Evolutionary conservation across 192 early-diverging fungal genomes (phyloP), one percentile per base, ranked within the genome.

Genomic region (Entomortierella parvispora): DNA sequence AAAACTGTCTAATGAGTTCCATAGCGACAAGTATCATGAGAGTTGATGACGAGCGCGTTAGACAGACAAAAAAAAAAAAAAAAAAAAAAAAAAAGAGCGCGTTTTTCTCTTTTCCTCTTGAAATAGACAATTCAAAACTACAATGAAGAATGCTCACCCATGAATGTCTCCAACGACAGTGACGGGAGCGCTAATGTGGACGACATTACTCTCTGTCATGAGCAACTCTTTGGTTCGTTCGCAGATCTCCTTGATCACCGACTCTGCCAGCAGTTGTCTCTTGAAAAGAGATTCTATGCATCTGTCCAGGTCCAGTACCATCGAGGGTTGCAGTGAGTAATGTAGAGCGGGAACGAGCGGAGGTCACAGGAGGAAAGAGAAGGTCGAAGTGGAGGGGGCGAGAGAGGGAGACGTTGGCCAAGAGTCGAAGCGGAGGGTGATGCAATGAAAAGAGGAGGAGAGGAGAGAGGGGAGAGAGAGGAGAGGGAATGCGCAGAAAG

Each of bases 151-250:
- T n/a, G n/a, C 71, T 70, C 88, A 93, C 86, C 94, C 94, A 75
- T 94, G 93, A 55, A 96, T 93, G 65, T 95, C 95, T 26, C 94
- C 94, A n/a, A 96, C 90, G 2, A 98, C 90, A 0, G 95, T 97
- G 32, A 94, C 92, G 31, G 97, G 97, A 12, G 96, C 91, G 22
- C 82, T 81, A 40, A 98, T 92, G 26, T 83, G 84, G 15, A 92
- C 84, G 31, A 96, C 92, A 84, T 98, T 99, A 55, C 92, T 89
- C 64, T 99, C 96, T 22, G 83, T 62, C 55, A 91, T 84, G 14
- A 99, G 80, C 48, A 97, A 71, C 29, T 93, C 89, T 57, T 94
- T 94, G 20, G 90, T 88, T 47, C 86, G 87, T 42, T 89, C 87
- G 68, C 96, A 97, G 18, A 98, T 85, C 70, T 93, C 91, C 56